These are phyloP conservation scores for Arthonia radiata DNA, from an alignment of 495 filamentous ascomycete species.

Conservation along the genomic window DNA sequence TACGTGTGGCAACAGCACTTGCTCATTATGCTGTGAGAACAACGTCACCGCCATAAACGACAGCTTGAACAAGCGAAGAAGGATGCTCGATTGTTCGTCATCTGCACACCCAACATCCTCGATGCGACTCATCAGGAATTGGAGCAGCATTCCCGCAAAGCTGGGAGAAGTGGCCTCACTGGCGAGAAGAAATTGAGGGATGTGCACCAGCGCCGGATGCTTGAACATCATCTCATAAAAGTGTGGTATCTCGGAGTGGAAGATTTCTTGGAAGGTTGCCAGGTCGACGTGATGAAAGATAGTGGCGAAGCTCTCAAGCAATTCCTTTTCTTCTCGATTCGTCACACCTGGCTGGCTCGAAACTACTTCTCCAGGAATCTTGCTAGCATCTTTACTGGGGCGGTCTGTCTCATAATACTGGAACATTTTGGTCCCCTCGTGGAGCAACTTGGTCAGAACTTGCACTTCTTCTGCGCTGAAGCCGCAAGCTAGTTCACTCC, in stretches of 20 bases:
- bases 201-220: constrained; percentile 75
- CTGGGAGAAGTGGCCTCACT: constrained; percentile 93
- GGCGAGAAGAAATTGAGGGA: constrained; percentile 94
- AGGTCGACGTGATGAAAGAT: constrained; percentile 98
- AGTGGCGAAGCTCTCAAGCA: constrained; percentile 91
- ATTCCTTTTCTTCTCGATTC: constrained; percentile 91
- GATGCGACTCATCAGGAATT: constrained; percentile 90
- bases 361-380: constrained; percentile 57
- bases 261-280: constrained; percentile 95
- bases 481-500: constrained; percentile 86
- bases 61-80: constrained; percentile 88
- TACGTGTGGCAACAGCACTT: constrained; percentile 83
- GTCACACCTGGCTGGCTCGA: too few relatives aligned
- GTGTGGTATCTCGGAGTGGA: constrained; percentile 86
- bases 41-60: constrained; percentile 98
- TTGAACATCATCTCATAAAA: constrained; percentile 97
- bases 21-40: constrained; percentile 84
- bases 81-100: constrained; percentile 68
- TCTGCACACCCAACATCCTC: constrained; percentile 83
- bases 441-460: constrained; percentile 91
- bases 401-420: constrained; percentile 85
- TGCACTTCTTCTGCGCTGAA: constrained; percentile 94
- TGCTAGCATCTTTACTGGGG: too few relatives aligned
- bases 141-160: constrained; percentile 91
- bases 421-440: constrained; percentile 86